Evolutionary conservation across 208 protist genomes (phyloP).

Genomic region (Trypanosoma avium): DNA sequence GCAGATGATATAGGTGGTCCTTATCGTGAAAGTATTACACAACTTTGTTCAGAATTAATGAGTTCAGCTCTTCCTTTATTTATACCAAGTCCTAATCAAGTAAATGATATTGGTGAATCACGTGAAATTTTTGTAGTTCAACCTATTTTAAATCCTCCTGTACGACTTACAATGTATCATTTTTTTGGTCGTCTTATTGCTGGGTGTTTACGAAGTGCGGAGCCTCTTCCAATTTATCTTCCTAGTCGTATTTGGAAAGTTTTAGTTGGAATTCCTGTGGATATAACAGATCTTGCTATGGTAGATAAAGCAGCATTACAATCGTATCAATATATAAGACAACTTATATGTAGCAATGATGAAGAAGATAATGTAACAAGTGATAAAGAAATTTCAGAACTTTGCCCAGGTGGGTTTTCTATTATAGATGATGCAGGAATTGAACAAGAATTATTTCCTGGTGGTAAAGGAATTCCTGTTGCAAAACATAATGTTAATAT

Average conservation of each 20-base stretch:
- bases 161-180: conserved; percentile 76
- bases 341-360: conserved; percentile 14
- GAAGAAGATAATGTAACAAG: conserved; percentile 1
- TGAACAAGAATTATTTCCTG: conserved; percentile 44
- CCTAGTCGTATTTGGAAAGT: conserved; percentile 90
- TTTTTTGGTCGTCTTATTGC: conserved; percentile 94
- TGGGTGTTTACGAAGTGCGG: conserved; percentile 89
- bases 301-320: conserved; percentile 53
- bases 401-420: conserved; percentile 75
- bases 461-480: conserved; percentile 51
- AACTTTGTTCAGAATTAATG: conserved; percentile 92
- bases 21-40: conserved; percentile 90
- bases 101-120: conserved; percentile 60
- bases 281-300: conserved; percentile 53
- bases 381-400: conserved; percentile 45
- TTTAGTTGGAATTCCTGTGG: conserved; percentile 67
- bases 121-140: conserved; percentile 84
- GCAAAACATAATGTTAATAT: conserved; percentile 46
- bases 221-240: conserved; percentile 92
- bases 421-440: conserved; percentile 47
- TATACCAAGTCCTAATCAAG: conserved; percentile 80
- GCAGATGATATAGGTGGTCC: conserved; percentile 93
- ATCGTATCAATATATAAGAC: conserved; percentile 60
- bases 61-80: conserved; percentile 79
- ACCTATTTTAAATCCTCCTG: conserved; percentile 37